Evolutionary conservation across 352 stramenopile genomes (phyloP).

Genomic region (Phytophthora kernoviae): DNA sequence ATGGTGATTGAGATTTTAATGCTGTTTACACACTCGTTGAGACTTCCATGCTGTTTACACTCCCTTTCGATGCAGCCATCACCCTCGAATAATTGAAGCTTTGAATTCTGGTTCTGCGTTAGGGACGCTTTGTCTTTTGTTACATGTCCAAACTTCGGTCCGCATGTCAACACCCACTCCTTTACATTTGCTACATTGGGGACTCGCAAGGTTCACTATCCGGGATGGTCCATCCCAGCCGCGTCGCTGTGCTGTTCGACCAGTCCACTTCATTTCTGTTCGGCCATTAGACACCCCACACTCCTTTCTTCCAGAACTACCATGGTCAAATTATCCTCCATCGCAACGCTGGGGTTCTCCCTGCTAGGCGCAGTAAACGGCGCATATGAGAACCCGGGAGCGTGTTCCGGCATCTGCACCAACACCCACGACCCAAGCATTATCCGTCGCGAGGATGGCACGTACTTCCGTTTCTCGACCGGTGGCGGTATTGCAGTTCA

Average conservation of each 20-base stretch:
- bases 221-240: no score
- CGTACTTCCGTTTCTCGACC: constrained; percentile 36
- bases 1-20: no score
- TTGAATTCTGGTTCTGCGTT: no score
- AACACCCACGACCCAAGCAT: constrained; percentile 36
- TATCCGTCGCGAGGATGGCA: constrained; percentile 28
- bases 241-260: no score
- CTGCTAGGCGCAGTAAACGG: constrained; percentile 4
- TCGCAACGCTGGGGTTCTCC: constrained; percentile 8
- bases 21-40: no score
- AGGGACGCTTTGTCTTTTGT: no score
- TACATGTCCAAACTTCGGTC: no score
- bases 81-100: no score
- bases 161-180: no score
- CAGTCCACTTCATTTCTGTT: constrained; percentile 2
- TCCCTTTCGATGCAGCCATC: no score
- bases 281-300: neutral
- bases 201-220: constrained; percentile 3
- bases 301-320: neutral
- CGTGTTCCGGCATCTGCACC: constrained; percentile 18
- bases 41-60: no score
- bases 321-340: constrained; percentile 4
- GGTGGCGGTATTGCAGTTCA: constrained; percentile 23
- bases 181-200: no score
- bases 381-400: constrained; percentile 14